A percentile compares a stretch with the other conserved stretches of the same genome.
phyloP scores from a whole-genome alignment of 805 yeast genomes.

The Saturnispora bothae region DNA sequence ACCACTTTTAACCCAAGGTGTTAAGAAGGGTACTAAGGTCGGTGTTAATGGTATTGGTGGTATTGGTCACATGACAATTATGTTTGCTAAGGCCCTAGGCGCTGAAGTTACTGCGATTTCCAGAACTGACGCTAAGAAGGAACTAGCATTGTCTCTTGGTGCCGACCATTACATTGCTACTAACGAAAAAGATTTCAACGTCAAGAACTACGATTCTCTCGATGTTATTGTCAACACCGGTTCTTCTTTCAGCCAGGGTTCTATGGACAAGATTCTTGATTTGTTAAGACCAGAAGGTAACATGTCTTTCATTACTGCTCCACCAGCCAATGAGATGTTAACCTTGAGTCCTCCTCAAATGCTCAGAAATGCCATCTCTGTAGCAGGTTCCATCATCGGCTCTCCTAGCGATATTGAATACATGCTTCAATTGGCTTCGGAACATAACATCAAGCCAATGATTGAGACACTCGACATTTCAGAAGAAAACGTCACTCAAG shows the following conservation, averaged over 20 bases:
- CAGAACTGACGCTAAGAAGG: constrained; percentile 37
- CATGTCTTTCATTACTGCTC: constrained; percentile 23
- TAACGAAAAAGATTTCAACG: constrained; percentile 34
- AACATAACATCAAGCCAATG: constrained; percentile 38
- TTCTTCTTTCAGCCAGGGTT: constrained; percentile 27
- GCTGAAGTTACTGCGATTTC: constrained; percentile 51
- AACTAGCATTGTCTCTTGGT: constrained; percentile 39
- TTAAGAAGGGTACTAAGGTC: constrained; percentile 39
- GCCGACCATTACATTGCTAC: constrained; percentile 48
- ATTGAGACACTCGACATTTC: constrained; percentile 38
- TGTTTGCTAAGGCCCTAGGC: constrained; percentile 49
- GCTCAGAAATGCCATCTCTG: constrained; percentile 24
- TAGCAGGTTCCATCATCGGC: constrained; percentile 32
- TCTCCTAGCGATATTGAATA: constrained; percentile 34
- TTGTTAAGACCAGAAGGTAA: constrained; percentile 27
- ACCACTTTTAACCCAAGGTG: constrained; percentile 33
- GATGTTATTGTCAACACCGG: constrained; percentile 44
- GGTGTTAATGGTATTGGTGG: constrained; percentile 42
- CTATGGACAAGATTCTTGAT: constrained; percentile 18
- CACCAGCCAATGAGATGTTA: constrained; percentile 27
- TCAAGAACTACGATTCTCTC: constrained; percentile 25
- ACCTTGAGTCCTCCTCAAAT: constrained; percentile 27
- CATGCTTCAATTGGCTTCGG: constrained; percentile 38
- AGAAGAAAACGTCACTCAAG: constrained; percentile 32
- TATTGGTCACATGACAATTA: constrained; percentile 36